phyloP scores from a whole-genome alignment of 1,284 basidiomycete genomes.

The Kalmanozyma brasiliensis region DNA sequence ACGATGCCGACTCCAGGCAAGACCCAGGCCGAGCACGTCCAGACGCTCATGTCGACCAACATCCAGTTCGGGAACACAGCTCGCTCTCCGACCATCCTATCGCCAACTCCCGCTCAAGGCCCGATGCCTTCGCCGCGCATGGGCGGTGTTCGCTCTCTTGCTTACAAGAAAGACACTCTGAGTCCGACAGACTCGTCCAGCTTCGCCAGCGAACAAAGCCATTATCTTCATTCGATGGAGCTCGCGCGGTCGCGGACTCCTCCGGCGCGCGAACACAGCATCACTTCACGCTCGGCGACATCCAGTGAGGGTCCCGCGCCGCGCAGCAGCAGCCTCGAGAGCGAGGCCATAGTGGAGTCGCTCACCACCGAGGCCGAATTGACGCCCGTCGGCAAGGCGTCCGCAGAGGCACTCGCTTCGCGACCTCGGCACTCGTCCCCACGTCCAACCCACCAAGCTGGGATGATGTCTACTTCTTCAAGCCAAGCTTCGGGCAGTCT shows the following conservation, averaged over 20 bases:
- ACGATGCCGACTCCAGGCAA: conserved; percentile 4
- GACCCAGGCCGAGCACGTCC: conserved; percentile 21
- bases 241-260: conserved; percentile 22
- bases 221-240: conserved; percentile 14
- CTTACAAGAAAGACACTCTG: conserved; percentile 28
- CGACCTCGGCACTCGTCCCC: conserved; percentile 9
- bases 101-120: conserved; percentile 16
- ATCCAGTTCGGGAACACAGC: conserved; percentile 33
- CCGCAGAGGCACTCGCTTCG: conserved; percentile 7
- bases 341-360: conserved; percentile 4
- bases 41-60: conserved; percentile 30
- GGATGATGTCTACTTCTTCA: conserved; percentile 19
- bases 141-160: conserved; percentile 31
- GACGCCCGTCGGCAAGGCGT: conserved; percentile 22
- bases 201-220: conserved; percentile 17
- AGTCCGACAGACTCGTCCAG: conserved; percentile 17
- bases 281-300: conserved; percentile 4
- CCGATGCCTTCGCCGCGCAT: conserved; percentile 21
- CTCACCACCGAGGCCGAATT: conserved; percentile 21
- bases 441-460: conserved; percentile 4
- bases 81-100: conserved; percentile 27
- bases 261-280: conserved; percentile 19
- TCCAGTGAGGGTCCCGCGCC: conserved; percentile 8
- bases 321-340: conserved; percentile 26
- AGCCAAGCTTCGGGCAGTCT: conserved; percentile 36